Percentiles rank a stretch among this genome's conserved stretches.
These are phyloP conservation scores for Anisodus tanguticus DNA, from an alignment of 257 asterid species.

Conservation along the genomic window DNA sequence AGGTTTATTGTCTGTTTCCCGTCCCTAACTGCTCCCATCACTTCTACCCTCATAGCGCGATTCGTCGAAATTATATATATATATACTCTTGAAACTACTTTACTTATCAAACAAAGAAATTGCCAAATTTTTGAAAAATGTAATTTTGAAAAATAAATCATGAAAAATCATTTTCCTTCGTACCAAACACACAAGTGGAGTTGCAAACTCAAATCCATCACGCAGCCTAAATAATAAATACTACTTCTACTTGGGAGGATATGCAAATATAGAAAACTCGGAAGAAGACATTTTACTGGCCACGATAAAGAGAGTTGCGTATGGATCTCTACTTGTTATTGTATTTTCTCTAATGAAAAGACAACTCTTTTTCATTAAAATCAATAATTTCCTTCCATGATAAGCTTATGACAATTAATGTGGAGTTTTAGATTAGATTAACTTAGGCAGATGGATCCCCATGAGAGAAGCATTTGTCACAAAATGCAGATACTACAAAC, in stretches of 20 bases:
- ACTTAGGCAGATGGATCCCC: background rate
- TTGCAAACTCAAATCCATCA: conserved; percentile 17
- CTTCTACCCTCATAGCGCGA: no score
- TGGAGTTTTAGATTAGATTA: background rate
- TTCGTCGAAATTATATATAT: no score
- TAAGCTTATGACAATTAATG: conserved; percentile 21
- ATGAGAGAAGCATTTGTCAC: conserved; percentile 6
- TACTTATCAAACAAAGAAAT: no score
- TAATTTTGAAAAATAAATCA: no score
- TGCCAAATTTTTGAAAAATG: no score
- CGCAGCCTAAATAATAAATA: background rate
- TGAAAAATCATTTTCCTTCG: no score
- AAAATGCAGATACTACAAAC: background rate
- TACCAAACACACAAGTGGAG: background rate
- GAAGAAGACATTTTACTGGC: background rate
- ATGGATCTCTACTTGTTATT: conserved; percentile 16
- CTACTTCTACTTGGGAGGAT: background rate
- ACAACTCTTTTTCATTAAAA: background rate
- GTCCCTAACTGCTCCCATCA: no score
- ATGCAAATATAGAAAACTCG: background rate
- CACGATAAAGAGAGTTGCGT: background rate
- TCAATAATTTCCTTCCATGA: background rate
- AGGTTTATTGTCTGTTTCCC: no score
- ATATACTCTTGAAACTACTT: no score
- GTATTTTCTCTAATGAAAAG: conserved; percentile 6